A percentile compares a stretch with the other conserved stretches of the same genome.
Conservation (phyloP, 768 basidiomycete genomes). For the Tylopilus rubrobrunneus region DNA sequence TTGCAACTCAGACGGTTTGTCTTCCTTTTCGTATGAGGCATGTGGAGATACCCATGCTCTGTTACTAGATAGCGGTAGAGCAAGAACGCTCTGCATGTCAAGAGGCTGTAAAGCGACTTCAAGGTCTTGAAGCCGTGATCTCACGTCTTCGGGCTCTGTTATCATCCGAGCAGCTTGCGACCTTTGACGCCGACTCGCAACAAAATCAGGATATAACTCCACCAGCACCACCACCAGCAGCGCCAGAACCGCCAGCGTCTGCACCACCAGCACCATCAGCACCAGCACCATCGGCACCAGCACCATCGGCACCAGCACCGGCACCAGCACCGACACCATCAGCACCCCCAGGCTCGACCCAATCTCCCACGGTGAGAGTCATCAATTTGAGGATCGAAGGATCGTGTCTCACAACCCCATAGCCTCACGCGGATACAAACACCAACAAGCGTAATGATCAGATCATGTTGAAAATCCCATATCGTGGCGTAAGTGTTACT, state of each 20-base stretch:
- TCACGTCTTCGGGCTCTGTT: slow-evolving; percentile 16
- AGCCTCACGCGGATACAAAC: slow-evolving; percentile 9
- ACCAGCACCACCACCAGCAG: background rate
- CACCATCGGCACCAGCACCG: no score
- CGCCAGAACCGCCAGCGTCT: background rate
- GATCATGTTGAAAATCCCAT: slow-evolving; percentile 23
- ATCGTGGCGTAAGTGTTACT: slow-evolving; percentile 15
- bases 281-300: no score
- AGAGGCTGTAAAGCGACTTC: slow-evolving; percentile 11
- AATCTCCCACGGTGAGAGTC: slow-evolving; percentile 11
- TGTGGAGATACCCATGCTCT: background rate
- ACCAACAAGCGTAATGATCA: slow-evolving; percentile 16
- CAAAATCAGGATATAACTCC: background rate
- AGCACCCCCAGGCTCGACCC: background rate
- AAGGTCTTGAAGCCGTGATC: slow-evolving; percentile 17
- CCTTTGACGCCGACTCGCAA: slow-evolving; percentile 4
- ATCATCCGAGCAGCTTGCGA: slow-evolving; percentile 18
- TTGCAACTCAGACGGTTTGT: slow-evolving; percentile 23
- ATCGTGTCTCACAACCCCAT: slow-evolving; percentile 3
- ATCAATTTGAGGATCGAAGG: background rate
- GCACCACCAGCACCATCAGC: background rate
- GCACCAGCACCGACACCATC: background rate
- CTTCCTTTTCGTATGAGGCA: background rate
- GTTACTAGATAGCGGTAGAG: slow-evolving; percentile 12
- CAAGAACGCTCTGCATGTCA: slow-evolving; percentile 9